A percentile compares a stretch with the other conserved stretches of the same genome.
Conservation (phyloP, 2,329 filamentous ascomycete genomes). For the Arthroderma uncinatum region DNA sequence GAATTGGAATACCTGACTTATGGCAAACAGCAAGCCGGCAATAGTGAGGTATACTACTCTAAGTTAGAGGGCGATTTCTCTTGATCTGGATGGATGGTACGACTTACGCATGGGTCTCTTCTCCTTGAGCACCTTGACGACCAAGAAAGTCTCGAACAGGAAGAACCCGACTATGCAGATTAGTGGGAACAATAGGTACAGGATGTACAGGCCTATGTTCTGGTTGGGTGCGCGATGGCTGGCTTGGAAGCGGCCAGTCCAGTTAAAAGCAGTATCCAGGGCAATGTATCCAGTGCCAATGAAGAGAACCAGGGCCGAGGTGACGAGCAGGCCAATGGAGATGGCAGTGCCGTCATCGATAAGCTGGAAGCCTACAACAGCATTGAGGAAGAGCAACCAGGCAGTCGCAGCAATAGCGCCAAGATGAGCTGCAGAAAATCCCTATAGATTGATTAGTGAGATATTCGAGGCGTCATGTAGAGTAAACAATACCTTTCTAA, state of each 20-base stretch:
- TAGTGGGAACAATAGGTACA: slow-evolving; percentile 83
- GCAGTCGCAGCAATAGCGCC: slow-evolving; percentile 77
- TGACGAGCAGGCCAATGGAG: slow-evolving; percentile 63
- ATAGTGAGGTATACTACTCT: slow-evolving; percentile 56
- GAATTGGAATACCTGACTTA: slow-evolving; percentile 94
- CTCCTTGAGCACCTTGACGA: slow-evolving; percentile 78
- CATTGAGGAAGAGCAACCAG: slow-evolving; percentile 88
- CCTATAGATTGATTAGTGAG: slow-evolving; percentile 40
- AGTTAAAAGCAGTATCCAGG: slow-evolving; percentile 79
- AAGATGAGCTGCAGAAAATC: slow-evolving; percentile 81
- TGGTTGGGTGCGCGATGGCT: slow-evolving; percentile 49
- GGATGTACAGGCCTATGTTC: slow-evolving; percentile 78
- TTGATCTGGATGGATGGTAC: neutral
- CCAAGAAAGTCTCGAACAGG: slow-evolving; percentile 69
- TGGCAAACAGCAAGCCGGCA: slow-evolving; percentile 71
- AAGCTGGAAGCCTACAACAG: slow-evolving; percentile 82
- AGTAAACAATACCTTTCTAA: slow-evolving; percentile 47
- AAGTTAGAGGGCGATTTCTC: neutral
- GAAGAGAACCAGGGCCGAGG: slow-evolving; percentile 62
- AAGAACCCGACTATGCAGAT: slow-evolving; percentile 84
- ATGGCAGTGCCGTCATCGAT: slow-evolving; percentile 84
- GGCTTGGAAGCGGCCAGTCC: slow-evolving; percentile 65
- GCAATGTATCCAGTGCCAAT: slow-evolving; percentile 91
- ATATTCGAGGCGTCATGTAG: neutral
- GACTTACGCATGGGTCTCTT: slow-evolving; percentile 69